phyloP scores from a whole-genome alignment of 371 early-diverging fungal genomes.

The Rhizopus microsporus region DNA sequence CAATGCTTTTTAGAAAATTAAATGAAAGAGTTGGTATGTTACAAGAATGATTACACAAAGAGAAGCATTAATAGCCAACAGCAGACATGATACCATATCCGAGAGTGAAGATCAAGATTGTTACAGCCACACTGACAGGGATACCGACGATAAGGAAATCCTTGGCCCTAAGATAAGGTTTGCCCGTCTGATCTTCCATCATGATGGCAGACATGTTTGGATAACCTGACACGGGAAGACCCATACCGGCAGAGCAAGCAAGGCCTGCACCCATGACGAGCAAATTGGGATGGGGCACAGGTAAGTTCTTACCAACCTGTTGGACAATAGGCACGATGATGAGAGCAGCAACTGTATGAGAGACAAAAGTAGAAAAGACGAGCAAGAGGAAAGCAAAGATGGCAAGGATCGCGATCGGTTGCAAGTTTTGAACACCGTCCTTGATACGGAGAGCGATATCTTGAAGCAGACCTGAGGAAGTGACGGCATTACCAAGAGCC shows the following conservation, averaged over 20 bases:
- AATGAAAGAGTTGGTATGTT: not conserved
- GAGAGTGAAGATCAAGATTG: slow-evolving; percentile 70
- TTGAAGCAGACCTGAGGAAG: slow-evolving; percentile 79
- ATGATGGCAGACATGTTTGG: slow-evolving; percentile 97
- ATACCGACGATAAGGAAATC: slow-evolving; percentile 90
- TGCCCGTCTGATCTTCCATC: slow-evolving; percentile 90
- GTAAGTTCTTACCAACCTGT: slow-evolving; percentile 69
- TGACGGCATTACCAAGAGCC: slow-evolving; percentile 91
- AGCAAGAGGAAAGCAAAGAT: slow-evolving; percentile 70
- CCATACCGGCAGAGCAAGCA: slow-evolving; percentile 54
- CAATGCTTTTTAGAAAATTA: not conserved
- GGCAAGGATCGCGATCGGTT: slow-evolving; percentile 64
- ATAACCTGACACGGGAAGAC: slow-evolving; percentile 89
- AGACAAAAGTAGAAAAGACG: slow-evolving; percentile 90
- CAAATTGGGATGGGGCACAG: slow-evolving; percentile 82
- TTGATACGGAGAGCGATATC: slow-evolving; percentile 76
- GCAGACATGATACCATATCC: slow-evolving; percentile 73
- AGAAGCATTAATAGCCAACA: slow-evolving; percentile 49
- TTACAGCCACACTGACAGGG: slow-evolving; percentile 73
- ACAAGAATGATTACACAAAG: slow-evolving; percentile 5
- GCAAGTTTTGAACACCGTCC: slow-evolving; percentile 59
- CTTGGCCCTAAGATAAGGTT: slow-evolving; percentile 76
- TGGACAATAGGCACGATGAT: slow-evolving; percentile 83
- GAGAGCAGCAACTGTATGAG: slow-evolving; percentile 92
- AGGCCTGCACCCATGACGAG: slow-evolving; percentile 81